Percentiles rank a stretch among this genome's conserved stretches.
phyloP scores from a whole-genome alignment of 2,329 filamentous ascomycete genomes.

The Penicillium sp. region DNA sequence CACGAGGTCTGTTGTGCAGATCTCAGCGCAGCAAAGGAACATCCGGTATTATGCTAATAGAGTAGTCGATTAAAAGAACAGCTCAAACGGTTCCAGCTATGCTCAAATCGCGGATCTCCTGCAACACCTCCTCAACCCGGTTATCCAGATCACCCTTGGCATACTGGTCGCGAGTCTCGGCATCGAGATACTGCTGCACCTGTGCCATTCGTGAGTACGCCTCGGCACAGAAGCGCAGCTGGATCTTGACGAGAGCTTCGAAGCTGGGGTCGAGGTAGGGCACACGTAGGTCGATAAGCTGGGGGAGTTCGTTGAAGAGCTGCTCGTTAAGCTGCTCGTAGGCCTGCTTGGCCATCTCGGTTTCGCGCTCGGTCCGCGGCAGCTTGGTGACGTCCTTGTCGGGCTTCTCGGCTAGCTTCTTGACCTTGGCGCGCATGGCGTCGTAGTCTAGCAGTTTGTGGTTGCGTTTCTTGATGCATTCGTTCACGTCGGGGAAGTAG shows the following conservation, averaged over 20 bases:
- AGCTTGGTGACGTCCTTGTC: conserved; percentile 98
- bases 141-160: conserved; percentile 88
- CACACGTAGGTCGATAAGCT: conserved; percentile 93
- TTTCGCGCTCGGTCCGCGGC: conserved; percentile 91
- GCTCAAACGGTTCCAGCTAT: conserved; percentile 70
- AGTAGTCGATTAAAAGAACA: conserved; percentile 1
- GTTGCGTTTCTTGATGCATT: conserved; percentile 98
- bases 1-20: neutral
- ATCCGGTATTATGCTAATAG: conserved; percentile 13
- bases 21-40: conserved; percentile 11
- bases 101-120: conserved; percentile 94
- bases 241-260: conserved; percentile 97
- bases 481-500: conserved; percentile 98
- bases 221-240: conserved; percentile 94
- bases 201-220: conserved; percentile 98
- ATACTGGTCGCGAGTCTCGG: conserved; percentile 93
- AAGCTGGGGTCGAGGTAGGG: conserved; percentile 97
- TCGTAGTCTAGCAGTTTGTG: conserved; percentile 99
- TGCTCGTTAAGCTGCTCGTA: conserved; percentile 99
- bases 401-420: conserved; percentile 94
- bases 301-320: conserved; percentile 84
- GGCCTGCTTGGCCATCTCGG: conserved; percentile 85
- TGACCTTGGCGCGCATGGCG: conserved; percentile 89
- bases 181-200: conserved; percentile 96
- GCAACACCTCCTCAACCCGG: conserved; percentile 88